Evolutionary conservation across 441 rosid genomes (phyloP).

Genomic region (Populus trichocarpa): DNA sequence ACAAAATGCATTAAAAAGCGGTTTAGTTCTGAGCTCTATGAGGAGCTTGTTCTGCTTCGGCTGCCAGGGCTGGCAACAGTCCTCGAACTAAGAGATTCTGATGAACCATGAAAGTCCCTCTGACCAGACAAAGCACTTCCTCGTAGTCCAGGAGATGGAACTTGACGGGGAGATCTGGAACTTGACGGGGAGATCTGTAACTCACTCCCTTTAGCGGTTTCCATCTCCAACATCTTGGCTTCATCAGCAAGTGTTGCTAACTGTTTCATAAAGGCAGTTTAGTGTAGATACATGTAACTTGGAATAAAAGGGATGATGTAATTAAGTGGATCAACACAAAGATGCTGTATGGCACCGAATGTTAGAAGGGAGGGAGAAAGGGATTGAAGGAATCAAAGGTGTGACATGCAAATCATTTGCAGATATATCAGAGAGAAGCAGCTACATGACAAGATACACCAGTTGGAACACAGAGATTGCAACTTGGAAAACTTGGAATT

Average conservation of each 20-base stretch:
- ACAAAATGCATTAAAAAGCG: conserved; percentile 22
- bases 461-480: background rate
- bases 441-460: background rate
- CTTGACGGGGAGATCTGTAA: conserved; percentile 25
- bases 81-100: conserved; percentile 29
- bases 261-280: conserved; percentile 32
- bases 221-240: conserved; percentile 57
- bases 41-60: conserved; percentile 43
- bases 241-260: conserved; percentile 53
- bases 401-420: background rate
- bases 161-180: conserved; percentile 25
- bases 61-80: conserved; percentile 36
- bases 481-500: too few species aligned
- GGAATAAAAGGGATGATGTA: background rate
- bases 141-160: conserved; percentile 31
- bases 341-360: too few species aligned
- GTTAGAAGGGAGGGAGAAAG: background rate
- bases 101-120: conserved; percentile 31
- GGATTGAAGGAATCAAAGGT: background rate
- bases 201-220: conserved; percentile 40
- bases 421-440: background rate
- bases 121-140: conserved; percentile 31
- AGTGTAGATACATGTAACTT: background rate
- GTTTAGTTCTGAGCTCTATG: conserved; percentile 16
- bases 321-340: background rate